A percentile compares a stretch with the other conserved stretches of the same genome.
Conservation (phyloP, 805 yeast species). For the Nakazawaea ernobii region DNA sequence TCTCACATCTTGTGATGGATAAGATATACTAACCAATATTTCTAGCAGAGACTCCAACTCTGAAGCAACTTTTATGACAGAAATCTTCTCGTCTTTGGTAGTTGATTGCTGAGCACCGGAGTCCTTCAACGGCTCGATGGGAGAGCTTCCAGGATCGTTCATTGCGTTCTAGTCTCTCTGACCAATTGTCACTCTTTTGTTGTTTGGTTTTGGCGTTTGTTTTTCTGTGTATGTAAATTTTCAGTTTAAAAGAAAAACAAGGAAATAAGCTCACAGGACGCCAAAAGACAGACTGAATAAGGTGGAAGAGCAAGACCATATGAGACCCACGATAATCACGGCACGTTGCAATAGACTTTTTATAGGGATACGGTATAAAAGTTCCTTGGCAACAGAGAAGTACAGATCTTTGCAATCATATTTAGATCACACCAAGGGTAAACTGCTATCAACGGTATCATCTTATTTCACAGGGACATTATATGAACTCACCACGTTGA, state of each 20-base stretch:
- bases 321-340: conserved; percentile 17
- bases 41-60: conserved; percentile 21
- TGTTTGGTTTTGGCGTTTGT: no score
- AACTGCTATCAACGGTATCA: conserved; percentile 35
- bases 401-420: conserved; percentile 21
- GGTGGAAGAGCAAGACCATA: no score
- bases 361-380: neutral
- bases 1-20: no score
- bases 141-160: conserved; percentile 1
- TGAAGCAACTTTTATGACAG: conserved; percentile 27
- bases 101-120: neutral
- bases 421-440: conserved; percentile 24
- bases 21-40: conserved; percentile 14
- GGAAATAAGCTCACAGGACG: no score
- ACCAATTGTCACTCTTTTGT: neutral
- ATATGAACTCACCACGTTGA: conserved; percentile 43
- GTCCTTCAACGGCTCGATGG: conserved; percentile 6
- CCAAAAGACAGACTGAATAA: no score
- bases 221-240: no score
- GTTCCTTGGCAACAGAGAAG: conserved; percentile 21
- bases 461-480: conserved; percentile 50
- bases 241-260: no score
- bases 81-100: conserved; percentile 8
- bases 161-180: conserved; percentile 12
- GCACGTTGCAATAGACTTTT: neutral